Conservation (phyloP, 1,139 yeast species). For the Hanseniaspora gamundiae region DNA sequence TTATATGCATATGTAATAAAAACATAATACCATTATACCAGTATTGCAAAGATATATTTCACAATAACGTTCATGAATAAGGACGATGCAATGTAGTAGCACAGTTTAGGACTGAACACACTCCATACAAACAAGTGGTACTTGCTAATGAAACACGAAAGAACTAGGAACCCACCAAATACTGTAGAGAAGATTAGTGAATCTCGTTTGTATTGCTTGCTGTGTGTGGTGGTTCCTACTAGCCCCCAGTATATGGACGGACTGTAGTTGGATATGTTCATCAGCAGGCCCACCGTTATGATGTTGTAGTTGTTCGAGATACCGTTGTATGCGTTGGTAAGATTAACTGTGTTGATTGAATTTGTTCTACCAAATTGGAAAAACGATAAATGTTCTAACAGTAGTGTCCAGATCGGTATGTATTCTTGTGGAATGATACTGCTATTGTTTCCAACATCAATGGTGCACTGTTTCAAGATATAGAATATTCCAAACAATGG, state of each 20-base stretch:
- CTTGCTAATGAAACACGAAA: slow-evolving; percentile 63
- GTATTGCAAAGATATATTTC: not conserved
- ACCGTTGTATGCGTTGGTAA: slow-evolving; percentile 89
- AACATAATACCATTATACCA: too few relatives aligned
- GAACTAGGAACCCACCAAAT: slow-evolving; percentile 44
- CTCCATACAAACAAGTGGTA: slow-evolving; percentile 94
- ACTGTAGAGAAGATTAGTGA: slow-evolving; percentile 43
- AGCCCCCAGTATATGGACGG: slow-evolving; percentile 75
- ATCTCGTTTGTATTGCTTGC: slow-evolving; percentile 21
- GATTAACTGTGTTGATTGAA: slow-evolving; percentile 80
- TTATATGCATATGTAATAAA: too few relatives aligned
- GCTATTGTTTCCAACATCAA: too few relatives aligned
- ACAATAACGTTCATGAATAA: slow-evolving; percentile 32
- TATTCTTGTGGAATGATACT: not conserved
- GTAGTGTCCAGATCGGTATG: slow-evolving; percentile 16
- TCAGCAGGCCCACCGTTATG: slow-evolving; percentile 60
- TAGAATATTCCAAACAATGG: slow-evolving; percentile 55
- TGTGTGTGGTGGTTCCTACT: slow-evolving; percentile 32
- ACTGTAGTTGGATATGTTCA: slow-evolving; percentile 72
- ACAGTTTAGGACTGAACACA: slow-evolving; percentile 84
- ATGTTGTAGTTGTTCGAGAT: slow-evolving; percentile 52
- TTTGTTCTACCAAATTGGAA: slow-evolving; percentile 88
- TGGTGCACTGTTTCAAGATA: slow-evolving; percentile 16
- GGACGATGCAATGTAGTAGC: slow-evolving; percentile 74
- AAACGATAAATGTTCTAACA: slow-evolving; percentile 64